Conservation (phyloP, 768 basidiomycete species). For the Podaxis mareebaensis region DNA sequence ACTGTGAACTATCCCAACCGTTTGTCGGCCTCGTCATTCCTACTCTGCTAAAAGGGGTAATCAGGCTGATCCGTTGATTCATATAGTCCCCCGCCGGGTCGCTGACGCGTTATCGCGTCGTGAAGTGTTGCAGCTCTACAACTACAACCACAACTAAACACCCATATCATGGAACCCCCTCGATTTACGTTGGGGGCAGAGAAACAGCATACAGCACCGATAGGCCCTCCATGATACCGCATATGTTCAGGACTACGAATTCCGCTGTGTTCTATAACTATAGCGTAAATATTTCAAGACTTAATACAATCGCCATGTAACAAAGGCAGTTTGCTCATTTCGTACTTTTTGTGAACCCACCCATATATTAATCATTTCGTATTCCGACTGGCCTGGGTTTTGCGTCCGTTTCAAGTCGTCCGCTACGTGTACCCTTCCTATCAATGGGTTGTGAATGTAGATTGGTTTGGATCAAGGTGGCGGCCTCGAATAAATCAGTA, state of each 20-base stretch:
- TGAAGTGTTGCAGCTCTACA: no score
- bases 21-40: no score
- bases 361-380: neutral
- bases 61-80: no score
- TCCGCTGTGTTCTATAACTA: slow-evolving; percentile 65
- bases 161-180: slow-evolving; percentile 14
- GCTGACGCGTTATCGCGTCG: no score
- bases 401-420: neutral
- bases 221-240: slow-evolving; percentile 78
- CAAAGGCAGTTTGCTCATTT: neutral
- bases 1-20: no score
- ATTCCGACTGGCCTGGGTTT: neutral
- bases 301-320: neutral
- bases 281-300: neutral
- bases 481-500: neutral
- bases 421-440: neutral
- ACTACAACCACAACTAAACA: slow-evolving; percentile 21
- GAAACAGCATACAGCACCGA: neutral
- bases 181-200: no score
- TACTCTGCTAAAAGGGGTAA: no score
- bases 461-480: neutral
- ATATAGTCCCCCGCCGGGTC: no score
- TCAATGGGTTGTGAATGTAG: neutral
- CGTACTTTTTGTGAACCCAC: neutral
- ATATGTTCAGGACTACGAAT: slow-evolving; percentile 71